Evolutionary conservation across 768 basidiomycete species (phyloP), one percentile per base, ranked within the genome.

Genomic region (Suillus placidus): DNA sequence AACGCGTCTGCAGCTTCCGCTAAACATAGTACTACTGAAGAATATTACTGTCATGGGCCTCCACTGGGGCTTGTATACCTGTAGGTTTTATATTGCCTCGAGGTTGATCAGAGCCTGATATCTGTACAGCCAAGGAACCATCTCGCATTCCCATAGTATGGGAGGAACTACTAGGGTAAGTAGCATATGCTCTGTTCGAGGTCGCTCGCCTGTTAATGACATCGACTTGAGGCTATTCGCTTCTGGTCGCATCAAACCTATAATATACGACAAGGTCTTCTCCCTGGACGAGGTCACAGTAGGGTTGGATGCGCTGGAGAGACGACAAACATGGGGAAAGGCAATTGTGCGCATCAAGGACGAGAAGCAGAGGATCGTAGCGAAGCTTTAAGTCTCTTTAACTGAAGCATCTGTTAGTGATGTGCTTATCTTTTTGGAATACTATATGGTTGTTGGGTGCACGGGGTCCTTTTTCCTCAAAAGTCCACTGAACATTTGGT

Each of bases 321-420:
- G 81, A 55, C 81, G 97, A 68, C 86, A 93, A 78, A 96, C 95
- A 6, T 99, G 95, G 93, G 97, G 97, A 0, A 98, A 98, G 73
- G 92, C 83, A 0, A 81, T 96, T 32, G 85, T 93, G 9, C 82
- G 80, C 60, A 75, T 99, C 57, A 83, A 81, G 61, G 83, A 87
- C 34, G 87, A 89, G 13, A 72, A 74, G n/a, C 58, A 71, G 4
- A 62, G 60, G 32, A 69, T 45, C 1, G 71, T 70, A 62, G 78
- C 85, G 4, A 89, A 82, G 71, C 75, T 88, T 49, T 85, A 62
- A 68, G 32, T 26, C 2, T 14, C 49, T 26, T 26, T 8, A 8
- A n/a, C n/a, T n/a, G n/a, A n/a, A 51, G 14, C 34, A 54, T 20
- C 16, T 26, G 34, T n/a, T 18, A 16, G 18, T 20, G 3, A 32